Evolutionary conservation across 2,329 filamentous ascomycete genomes (phyloP), one percentile per base, ranked within the genome.

Genomic region (Penicillium sp.): DNA sequence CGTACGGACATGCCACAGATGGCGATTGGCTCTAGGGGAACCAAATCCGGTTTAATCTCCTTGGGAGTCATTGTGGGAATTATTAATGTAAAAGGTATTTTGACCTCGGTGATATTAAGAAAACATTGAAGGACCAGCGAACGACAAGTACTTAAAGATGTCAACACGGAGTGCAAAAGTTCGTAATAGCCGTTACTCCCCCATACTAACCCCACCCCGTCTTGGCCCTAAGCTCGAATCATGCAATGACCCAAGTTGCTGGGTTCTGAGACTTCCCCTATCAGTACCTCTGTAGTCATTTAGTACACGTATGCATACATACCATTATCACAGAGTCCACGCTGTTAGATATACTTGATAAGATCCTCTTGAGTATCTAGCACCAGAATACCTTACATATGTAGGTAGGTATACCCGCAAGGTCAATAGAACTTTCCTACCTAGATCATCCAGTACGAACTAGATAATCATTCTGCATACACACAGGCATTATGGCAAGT

Each of bases 1-100:
- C 58, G 60, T 26, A 58, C 46, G 1, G 58, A 53, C 52, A 63
- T 62, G 3, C 53, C 58, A 26, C 56, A 56, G 6, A 61, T 61
- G 1, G 58, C 58, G 8, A 61, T 51, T 9, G 56, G 58, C 13
- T 42, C 34, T 20, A n/a, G 31, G 7, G 31, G 13, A 37, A 14
- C n/a, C 5, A 18, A 5, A 2, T 16, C 20, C 11, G 34, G 22
- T 18, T 35, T 7, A 10, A 37, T 16, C 11, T 1, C 22, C 5
- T 48, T 5, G 6, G 16, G 11, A 11, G 7, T 18, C 45, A 48
- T 48, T 13, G 16, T 2, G 4, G 20, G 4, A 35, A 26, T 29
- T n/a, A 2, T 24, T n/a, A 14, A 43, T n/a, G 24, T n/a, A 18
- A 43, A 26, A 18, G 16, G 16, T 4, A 10, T 16, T 29, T 31